A percentile compares a stretch with the other conserved stretches of the same genome.
These are phyloP conservation scores for Cotoneaster glaucophyllus DNA, from an alignment of 306 rosid genomes.

Conservation along the genomic window DNA sequence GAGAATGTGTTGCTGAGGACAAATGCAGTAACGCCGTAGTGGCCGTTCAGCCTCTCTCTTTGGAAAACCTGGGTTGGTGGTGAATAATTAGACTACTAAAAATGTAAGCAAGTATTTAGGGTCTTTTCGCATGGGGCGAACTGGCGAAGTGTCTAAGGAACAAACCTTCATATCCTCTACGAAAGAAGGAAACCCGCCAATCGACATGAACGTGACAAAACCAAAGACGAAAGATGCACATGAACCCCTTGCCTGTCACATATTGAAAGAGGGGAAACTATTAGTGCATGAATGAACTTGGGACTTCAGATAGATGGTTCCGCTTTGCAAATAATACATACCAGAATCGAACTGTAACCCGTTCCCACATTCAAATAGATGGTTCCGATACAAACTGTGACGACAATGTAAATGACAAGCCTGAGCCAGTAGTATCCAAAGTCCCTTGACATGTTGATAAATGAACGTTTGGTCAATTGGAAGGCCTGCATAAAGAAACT, in stretches of 20 bases:
- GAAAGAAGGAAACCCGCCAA: slow-evolving; percentile 96
- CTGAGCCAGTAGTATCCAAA: slow-evolving; percentile 98
- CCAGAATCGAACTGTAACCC: slow-evolving; percentile 84
- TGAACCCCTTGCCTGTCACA: slow-evolving; percentile 87
- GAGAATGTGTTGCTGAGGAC: slow-evolving; percentile 85
- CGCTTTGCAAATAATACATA: slow-evolving; percentile 6
- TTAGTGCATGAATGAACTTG: slow-evolving; percentile 4
- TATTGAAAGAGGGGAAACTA: background rate
- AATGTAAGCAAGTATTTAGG: background rate
- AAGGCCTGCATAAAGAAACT: slow-evolving; percentile 80
- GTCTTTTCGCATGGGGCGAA: background rate
- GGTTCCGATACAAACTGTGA: slow-evolving; percentile 83
- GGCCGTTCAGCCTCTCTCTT: slow-evolving; percentile 94
- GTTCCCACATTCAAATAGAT: slow-evolving; percentile 87
- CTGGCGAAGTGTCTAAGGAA: background rate
- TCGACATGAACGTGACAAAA: slow-evolving; percentile 93
- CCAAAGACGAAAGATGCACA: slow-evolving; percentile 97
- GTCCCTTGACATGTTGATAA: slow-evolving; percentile 95
- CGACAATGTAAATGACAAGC: slow-evolving; percentile 85
- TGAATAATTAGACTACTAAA: background rate
- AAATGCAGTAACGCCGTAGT: slow-evolving; percentile 81
- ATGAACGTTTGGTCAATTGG: slow-evolving; percentile 78
- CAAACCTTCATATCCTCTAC: slow-evolving; percentile 97
- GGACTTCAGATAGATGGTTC: background rate
- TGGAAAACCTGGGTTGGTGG: slow-evolving; percentile 63